Conservation (phyloP, 257 asterid species). For the Forsythia viridissima region DNA sequence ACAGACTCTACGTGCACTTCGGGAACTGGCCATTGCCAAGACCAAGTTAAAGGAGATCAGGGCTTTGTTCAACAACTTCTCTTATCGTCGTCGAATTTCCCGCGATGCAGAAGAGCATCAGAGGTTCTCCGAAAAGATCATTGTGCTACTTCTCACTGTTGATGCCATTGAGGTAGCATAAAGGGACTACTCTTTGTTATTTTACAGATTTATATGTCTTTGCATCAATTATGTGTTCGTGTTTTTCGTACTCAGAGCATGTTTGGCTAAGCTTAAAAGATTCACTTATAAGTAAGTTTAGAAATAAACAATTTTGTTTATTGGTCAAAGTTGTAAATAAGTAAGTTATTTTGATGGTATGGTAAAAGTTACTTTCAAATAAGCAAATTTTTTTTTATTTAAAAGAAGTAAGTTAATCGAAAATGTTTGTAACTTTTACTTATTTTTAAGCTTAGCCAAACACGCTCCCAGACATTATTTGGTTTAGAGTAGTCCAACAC, state of each 20-base stretch:
- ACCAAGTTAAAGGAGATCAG: conserved; percentile 84
- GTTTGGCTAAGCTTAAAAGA: background rate
- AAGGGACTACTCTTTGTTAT: background rate
- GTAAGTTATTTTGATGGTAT: no score
- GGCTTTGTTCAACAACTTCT: conserved; percentile 83
- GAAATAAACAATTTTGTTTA: no score
- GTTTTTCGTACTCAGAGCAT: no score
- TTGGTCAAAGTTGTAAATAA: no score
- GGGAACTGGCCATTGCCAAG: conserved; percentile 95
- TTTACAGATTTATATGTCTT: background rate
- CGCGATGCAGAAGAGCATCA: conserved; percentile 88
- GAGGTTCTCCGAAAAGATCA: conserved; percentile 86
- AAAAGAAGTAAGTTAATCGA: background rate
- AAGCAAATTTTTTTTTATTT: no score
- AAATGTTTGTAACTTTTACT: background rate
- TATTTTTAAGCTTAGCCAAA: background rate
- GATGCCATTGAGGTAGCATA: conserved; percentile 85
- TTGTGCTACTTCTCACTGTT: conserved; percentile 87
- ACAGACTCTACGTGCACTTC: conserved; percentile 77
- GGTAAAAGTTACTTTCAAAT: no score
- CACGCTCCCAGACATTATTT: background rate
- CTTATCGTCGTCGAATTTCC: conserved; percentile 68
- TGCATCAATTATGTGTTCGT: background rate
- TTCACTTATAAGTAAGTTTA: no score
- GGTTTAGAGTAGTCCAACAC: background rate